Evolutionary conservation across 805 yeast species (phyloP).

Genomic region (Hanseniaspora occidentalis): DNA sequence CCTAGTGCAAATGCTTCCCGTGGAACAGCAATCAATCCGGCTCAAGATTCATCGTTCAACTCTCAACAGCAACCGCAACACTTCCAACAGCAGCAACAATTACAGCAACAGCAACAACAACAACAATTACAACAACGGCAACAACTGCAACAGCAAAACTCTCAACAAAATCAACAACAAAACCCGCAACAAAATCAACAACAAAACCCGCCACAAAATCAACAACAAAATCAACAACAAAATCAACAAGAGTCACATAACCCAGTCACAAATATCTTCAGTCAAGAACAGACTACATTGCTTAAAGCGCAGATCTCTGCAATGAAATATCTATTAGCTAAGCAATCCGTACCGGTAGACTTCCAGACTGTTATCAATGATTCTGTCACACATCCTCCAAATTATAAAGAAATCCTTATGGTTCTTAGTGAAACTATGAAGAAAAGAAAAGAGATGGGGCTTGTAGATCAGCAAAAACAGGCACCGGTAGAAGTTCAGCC

Average conservation of each 20-base stretch:
- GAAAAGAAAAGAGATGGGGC: not conserved
- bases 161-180: constrained; percentile 5
- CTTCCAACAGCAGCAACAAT: no score
- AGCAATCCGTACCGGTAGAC: constrained; percentile 20
- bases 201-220: constrained; percentile 6
- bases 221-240: not conserved
- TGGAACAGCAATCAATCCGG: no score
- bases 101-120: constrained; percentile 6
- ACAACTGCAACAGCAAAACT: constrained; percentile 7
- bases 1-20: no score
- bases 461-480: no score
- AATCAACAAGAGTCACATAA: not conserved
- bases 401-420: constrained; percentile 20
- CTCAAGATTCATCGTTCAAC: no score
- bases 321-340: constrained; percentile 20
- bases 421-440: constrained; percentile 20
- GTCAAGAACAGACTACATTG: constrained; percentile 20
- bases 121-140: constrained; percentile 5
- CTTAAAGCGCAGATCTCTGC: constrained; percentile 25
- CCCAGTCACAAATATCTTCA: constrained; percentile 13
- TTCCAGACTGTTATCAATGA: constrained; percentile 18
- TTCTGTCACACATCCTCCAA: constrained; percentile 22
- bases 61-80: no score
- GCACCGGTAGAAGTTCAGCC: not conserved
- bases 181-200: constrained; percentile 1